phyloP scores from a whole-genome alignment of 768 basidiomycete species.

The Mrakia hoshinonis region DNA sequence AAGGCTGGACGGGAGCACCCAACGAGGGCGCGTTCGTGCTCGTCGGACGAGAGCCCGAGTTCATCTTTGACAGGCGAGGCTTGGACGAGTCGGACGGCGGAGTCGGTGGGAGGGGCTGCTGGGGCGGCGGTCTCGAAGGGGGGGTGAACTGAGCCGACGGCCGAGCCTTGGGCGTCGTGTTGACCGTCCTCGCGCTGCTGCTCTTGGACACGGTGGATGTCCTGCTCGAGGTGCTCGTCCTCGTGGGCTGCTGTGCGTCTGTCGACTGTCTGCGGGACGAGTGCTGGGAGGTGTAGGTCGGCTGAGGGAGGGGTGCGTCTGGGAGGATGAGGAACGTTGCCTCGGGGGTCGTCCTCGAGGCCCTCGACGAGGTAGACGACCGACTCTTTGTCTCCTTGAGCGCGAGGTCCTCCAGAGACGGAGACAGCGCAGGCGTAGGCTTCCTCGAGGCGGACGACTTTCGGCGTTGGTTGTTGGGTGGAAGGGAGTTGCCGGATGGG shows the following conservation, averaged over 20 bases:
- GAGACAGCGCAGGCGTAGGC: neutral
- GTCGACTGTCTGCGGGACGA: too few relatives aligned
- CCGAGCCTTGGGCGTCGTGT: too few relatives aligned
- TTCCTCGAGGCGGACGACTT: neutral
- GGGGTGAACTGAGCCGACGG: too few relatives aligned
- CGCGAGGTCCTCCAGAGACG: constrained; percentile 8
- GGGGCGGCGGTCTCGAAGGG: too few relatives aligned
- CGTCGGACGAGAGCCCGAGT: neutral
- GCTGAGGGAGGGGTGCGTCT: neutral
- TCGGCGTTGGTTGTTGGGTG: neutral
- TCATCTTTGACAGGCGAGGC: too few relatives aligned
- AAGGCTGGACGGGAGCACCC: neutral
- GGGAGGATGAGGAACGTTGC: neutral
- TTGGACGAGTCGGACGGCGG: too few relatives aligned
- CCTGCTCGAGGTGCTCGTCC: too few relatives aligned
- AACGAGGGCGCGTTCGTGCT: neutral
- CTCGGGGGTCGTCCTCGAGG: neutral
- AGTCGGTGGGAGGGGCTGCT: too few relatives aligned
- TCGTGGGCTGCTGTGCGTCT: too few relatives aligned
- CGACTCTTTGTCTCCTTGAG: neutral
- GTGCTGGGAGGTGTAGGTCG: neutral
- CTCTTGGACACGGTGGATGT: too few relatives aligned
- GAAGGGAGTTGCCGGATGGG: neutral
- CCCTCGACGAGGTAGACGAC: neutral
- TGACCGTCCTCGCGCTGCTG: too few relatives aligned